Evolutionary conservation across 305 asterid species (phyloP), one percentile per base, ranked within the genome.

Genomic region (Galium porrigens): DNA sequence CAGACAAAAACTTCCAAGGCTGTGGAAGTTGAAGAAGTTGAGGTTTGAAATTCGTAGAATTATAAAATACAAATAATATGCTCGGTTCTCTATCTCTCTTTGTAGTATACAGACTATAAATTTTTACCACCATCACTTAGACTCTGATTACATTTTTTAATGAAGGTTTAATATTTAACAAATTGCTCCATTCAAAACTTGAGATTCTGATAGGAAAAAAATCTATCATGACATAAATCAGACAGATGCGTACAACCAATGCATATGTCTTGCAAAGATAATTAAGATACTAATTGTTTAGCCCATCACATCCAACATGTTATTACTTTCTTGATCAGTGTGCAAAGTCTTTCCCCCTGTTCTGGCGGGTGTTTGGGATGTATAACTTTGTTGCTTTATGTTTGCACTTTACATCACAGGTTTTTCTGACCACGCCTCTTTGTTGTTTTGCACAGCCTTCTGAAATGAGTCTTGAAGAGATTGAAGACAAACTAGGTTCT

Each of bases 401-500:
- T 42, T 52, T 70, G 41, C 64, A 36, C 42, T 66, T 18, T 30
- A 36, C 17, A 1, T 44, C 5, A 12, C 51, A 44, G 61, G 10
- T 22, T 69, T 62, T 66, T 14, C 49, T 78, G 44, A 60, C 48
- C 64, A 59, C 68, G 62, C 42, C 62, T 67, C 61, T 27, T 70
- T 69, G 63, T 17, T 63, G 55, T 70, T 57, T 57, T 30, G 30
- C 65, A 67, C 86, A 94, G 99, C 99, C 99, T 39, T 69, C 85
- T 34, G 99, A 90, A 72, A 90, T 90, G 99, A 86, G 95, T 68
- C 85, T 94, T 76, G 96, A 94, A 80, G 97, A 90, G 86, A 88
- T 94, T 74, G 99, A 94, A 74, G 89, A 66, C 81, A 86, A 84
- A 84, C 72, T 94, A 77, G 97, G 96, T 61, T 85, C 96, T 64